These are phyloP conservation scores for Aspergillus flavus DNA, from an alignment of 2,329 filamentous ascomycete species.

Conservation along the genomic window DNA sequence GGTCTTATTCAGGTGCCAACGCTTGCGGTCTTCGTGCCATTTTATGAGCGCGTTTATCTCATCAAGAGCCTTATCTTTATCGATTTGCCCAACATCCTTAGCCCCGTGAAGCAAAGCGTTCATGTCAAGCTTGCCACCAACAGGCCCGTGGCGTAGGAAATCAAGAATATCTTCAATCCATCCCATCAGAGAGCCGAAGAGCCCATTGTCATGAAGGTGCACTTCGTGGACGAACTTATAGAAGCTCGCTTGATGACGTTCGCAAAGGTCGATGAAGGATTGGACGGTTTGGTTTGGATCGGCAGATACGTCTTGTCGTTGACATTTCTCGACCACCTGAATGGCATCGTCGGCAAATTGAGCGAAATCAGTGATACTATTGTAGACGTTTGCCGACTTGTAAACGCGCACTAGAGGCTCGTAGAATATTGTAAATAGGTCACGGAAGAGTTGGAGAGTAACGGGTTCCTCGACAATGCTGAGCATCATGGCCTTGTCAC, in stretches of 20 bases:
- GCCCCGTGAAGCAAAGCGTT: conserved; percentile 89
- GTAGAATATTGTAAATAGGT: conserved; percentile 98
- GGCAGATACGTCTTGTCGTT: conserved; percentile 79
- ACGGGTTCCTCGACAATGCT: conserved; percentile 93
- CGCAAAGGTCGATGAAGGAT: conserved; percentile 94
- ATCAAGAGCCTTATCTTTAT: conserved; percentile 70
- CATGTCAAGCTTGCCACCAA: conserved; percentile 84
- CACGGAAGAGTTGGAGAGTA: conserved; percentile 93
- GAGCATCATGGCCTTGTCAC: conserved; percentile 98
- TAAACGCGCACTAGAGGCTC: conserved; percentile 96
- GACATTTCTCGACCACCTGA: conserved; percentile 69
- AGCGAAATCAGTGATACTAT: conserved; percentile 94
- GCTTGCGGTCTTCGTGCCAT: conserved; percentile 95
- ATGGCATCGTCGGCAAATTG: conserved; percentile 93
- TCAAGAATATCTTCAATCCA: conserved; percentile 96
- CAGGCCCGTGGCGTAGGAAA: conserved; percentile 84
- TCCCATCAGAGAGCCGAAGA: conserved; percentile 94
- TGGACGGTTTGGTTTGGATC: conserved; percentile 99
- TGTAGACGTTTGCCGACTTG: conserved; percentile 98
- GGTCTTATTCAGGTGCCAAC: conserved; percentile 98
- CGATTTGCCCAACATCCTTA: conserved; percentile 65
- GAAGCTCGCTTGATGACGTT: conserved; percentile 92
- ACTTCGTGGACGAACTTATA: conserved; percentile 99
- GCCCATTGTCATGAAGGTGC: conserved; percentile 91
- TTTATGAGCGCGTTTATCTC: conserved; percentile 86